Percentiles rank a stretch among this genome's conserved stretches.
Conservation (phyloP, 169 alveolate genomes). For the Plasmodium vivax region DNA sequence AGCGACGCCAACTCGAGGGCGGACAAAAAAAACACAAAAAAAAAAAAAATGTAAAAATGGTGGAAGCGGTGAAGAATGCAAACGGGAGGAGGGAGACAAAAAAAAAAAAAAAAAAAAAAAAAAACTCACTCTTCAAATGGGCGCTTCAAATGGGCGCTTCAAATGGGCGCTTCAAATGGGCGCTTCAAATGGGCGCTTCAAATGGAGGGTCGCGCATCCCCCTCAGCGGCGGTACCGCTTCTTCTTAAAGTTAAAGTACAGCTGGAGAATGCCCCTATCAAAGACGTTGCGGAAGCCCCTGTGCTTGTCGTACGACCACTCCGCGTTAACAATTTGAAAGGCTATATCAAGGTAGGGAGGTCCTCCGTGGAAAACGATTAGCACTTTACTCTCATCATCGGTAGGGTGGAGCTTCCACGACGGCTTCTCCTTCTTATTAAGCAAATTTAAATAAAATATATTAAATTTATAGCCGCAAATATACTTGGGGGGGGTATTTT, state of each 20-base stretch:
- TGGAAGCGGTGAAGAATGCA: neutral
- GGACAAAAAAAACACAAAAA: neutral
- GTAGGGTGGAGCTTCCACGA: conserved; percentile 92
- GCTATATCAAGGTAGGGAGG: conserved; percentile 97
- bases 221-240: conserved; percentile 91
- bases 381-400: conserved; percentile 87
- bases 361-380: conserved; percentile 96
- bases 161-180: neutral
- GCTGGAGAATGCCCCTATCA: conserved; percentile 92
- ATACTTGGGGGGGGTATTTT: conserved; percentile 97
- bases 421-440: conserved; percentile 95
- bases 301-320: conserved; percentile 95
- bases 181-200: too few species aligned
- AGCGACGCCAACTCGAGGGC: neutral
- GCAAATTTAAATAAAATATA: conserved; percentile 95
- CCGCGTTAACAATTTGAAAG: conserved; percentile 95
- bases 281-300: conserved; percentile 92
- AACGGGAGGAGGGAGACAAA: neutral
- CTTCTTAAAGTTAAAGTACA: conserved; percentile 93
- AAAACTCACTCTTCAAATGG: too few species aligned
- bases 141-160: neutral
- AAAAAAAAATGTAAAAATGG: neutral
- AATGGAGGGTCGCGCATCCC: too few species aligned
- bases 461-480: conserved; percentile 97
- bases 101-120: neutral